Conservation (phyloP, 257 asterid genomes). For the Plantago ovata region DNA sequence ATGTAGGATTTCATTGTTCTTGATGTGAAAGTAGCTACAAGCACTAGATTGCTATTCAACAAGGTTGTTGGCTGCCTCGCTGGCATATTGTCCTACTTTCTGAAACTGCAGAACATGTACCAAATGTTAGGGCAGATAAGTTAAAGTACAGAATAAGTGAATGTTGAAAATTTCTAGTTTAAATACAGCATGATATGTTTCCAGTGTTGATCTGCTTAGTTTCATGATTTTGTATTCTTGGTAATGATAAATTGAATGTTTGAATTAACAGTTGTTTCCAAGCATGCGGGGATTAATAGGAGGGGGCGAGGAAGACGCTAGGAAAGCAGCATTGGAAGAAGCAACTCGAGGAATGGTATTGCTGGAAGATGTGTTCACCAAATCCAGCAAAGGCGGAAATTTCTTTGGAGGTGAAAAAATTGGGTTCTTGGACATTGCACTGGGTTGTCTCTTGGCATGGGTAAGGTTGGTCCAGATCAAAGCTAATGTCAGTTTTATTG, state of each 20-base stretch:
- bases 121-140: too few species aligned
- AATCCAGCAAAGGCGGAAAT: constrained; percentile 1
- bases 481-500: background rate
- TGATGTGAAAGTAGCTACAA: too few species aligned
- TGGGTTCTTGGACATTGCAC: constrained; percentile 13
- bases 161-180: too few species aligned
- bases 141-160: too few species aligned
- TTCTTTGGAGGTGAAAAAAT: constrained; percentile 10
- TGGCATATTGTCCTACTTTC: too few species aligned
- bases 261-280: background rate
- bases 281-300: background rate
- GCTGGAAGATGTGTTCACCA: constrained; percentile 3
- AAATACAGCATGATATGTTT: too few species aligned
- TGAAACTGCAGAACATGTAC: too few species aligned
- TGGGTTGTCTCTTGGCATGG: constrained; percentile 15
- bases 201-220: too few species aligned
- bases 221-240: background rate
- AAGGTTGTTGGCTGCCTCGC: too few species aligned
- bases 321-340: background rate
- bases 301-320: background rate
- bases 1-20: too few species aligned
- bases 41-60: too few species aligned
- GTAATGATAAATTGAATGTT: background rate
- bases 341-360: background rate
- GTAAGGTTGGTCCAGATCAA: background rate